These are phyloP conservation scores for Naumovozyma castellii DNA, from an alignment of 805 yeast genomes.

Conservation along the genomic window DNA sequence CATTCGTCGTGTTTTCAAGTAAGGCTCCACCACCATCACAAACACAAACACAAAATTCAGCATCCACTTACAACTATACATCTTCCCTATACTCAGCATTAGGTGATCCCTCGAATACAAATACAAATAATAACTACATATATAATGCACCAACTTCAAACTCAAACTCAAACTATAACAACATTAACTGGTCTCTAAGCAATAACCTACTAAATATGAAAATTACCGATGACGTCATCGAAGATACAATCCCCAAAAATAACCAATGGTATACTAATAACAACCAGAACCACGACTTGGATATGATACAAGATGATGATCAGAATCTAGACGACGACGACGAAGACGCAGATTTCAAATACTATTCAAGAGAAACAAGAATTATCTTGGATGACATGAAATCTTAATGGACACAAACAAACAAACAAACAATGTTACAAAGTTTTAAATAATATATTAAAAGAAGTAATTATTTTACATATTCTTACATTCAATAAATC, in stretches of 20 bases:
- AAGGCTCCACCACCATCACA: neutral
- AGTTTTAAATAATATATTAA: too few species aligned
- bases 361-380: neutral
- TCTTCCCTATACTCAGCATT: too few species aligned
- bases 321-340: too few species aligned
- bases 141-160: neutral
- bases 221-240: neutral
- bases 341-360: neutral
- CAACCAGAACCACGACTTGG: neutral
- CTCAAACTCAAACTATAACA: neutral
- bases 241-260: neutral
- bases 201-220: neutral
- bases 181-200: neutral
- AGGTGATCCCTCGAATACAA: too few species aligned
- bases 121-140: neutral
- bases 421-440: too few species aligned
- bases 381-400: neutral
- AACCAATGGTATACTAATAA: neutral
- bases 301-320: neutral
- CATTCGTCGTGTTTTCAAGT: neutral
- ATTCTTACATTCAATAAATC: too few species aligned
- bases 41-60: neutral
- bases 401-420: too few species aligned
- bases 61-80: neutral
- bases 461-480: too few species aligned